These are phyloP conservation scores for Galerina marginata DNA, from an alignment of 768 basidiomycete genomes.

Conservation along the genomic window DNA sequence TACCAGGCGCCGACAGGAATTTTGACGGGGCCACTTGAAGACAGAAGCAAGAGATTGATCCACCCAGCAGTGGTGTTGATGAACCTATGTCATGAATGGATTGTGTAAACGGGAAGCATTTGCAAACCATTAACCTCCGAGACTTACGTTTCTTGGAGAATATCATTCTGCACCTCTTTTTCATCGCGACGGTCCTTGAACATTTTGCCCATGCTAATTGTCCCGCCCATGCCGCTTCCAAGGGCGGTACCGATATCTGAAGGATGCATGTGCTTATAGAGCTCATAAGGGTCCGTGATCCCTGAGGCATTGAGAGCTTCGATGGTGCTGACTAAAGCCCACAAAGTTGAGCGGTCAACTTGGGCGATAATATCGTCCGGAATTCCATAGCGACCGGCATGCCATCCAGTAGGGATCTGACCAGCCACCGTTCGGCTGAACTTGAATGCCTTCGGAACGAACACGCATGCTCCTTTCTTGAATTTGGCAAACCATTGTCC, in stretches of 20 bases:
- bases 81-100: conserved; percentile 59
- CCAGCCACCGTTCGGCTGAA: conserved; percentile 96
- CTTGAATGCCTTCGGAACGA: conserved; percentile 92
- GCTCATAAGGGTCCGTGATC: conserved; percentile 96
- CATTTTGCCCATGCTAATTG: conserved; percentile 90
- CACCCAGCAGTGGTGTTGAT: conserved; percentile 99
- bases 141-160: conserved; percentile 95
- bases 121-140: neutral
- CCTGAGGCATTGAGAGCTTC: conserved; percentile 97
- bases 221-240: conserved; percentile 98
- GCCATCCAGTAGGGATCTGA: conserved; percentile 97
- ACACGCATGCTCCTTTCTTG: conserved; percentile 95
- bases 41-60: conserved; percentile 93
- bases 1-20: conserved; percentile 99
- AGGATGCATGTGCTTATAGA: conserved; percentile 96
- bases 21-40: conserved; percentile 97
- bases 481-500: conserved; percentile 99
- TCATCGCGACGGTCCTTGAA: conserved; percentile 99
- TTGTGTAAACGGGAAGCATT: conserved; percentile 7
- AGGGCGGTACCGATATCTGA: conserved; percentile 94
- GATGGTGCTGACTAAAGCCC: conserved; percentile 93
- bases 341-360: conserved; percentile 89
- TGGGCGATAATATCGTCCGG: conserved; percentile 96
- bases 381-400: conserved; percentile 95
- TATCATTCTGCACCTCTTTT: conserved; percentile 97